Conservation (phyloP, 225 moss, liverwort and hornwort species). For the Sphagnum contortum region DNA sequence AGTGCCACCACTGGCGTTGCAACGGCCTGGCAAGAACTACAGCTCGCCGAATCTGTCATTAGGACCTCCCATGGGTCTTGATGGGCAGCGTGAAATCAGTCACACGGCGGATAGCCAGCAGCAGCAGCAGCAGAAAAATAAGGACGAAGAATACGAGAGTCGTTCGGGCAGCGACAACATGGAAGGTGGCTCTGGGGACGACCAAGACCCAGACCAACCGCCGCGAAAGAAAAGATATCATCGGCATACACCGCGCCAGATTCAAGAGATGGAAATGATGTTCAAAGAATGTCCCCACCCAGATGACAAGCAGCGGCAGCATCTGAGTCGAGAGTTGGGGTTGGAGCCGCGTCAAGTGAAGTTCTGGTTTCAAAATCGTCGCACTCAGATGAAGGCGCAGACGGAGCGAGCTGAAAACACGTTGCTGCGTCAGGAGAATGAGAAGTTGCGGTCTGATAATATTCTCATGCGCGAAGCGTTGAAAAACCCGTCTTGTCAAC, state of each 20-base stretch:
- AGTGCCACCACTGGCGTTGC: constrained; percentile 40
- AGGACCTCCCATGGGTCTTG: constrained; percentile 23
- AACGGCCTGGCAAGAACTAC: constrained; percentile 21
- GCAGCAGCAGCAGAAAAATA: constrained; percentile 24
- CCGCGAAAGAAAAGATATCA: constrained; percentile 46
- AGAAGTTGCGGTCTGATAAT: constrained; percentile 27
- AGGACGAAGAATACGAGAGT: constrained; percentile 38
- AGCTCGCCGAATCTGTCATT: too few species aligned
- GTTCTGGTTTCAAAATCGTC: constrained; percentile 50
- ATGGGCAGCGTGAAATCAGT: constrained; percentile 45
- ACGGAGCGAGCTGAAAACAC: constrained; percentile 42
- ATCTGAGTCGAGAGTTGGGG: constrained; percentile 38
- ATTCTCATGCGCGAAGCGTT: constrained; percentile 29
- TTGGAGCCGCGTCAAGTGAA: constrained; percentile 50
- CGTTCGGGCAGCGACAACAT: constrained; percentile 48
- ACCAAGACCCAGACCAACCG: constrained; percentile 37
- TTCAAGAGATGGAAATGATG: constrained; percentile 52
- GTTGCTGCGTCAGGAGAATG: constrained; percentile 22
- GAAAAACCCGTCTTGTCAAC: constrained; percentile 36
- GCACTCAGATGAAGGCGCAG: constrained; percentile 55
- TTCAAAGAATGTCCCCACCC: constrained; percentile 55
- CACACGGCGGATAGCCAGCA: constrained; percentile 41
- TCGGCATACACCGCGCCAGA: constrained; percentile 39
- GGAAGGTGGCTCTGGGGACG: constrained; percentile 52
- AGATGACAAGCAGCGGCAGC: constrained; percentile 47